Base-by-base conservation (phyloP, 805 yeast species). In the Wickerhamiella allomyrinae region DNA sequence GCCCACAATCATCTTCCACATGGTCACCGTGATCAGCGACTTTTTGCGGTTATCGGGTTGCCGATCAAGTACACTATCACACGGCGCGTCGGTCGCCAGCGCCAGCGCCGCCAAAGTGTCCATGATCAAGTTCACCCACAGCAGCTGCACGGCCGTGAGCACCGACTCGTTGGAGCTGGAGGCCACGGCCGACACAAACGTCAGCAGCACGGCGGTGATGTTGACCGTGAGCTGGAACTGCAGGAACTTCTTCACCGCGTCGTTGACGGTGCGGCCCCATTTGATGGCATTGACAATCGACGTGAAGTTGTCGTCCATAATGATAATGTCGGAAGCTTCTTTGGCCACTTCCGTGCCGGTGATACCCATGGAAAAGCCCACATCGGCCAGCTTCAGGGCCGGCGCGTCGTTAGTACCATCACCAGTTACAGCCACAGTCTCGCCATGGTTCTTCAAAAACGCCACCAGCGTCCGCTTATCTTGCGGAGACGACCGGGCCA, bases 401-500 rank as follows among this genome's bases (percentile, higher is more conserved):
- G 96, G 96, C 0, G 97, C 98, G 69, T 91, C 99, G 60, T 91
- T 91, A 7, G 97, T 89, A 62, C 99, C 99, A 60, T 91, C 99
- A 57, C 98, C 99, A 29, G 99, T 91, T 27, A 89, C 97, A 1
- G 98, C 98, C 39, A 91, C 98, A 27, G 89, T 94, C 56, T 91
- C 96, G 20, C 93, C 94, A 56, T 76, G 69, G 29, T 70, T 67
- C 54, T 79, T 77, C 52, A 91, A 67, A 10, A 86, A 77, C 48
- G 79, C 82, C 27, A 93, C 98, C 36, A 91, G 69, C 22, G 83
- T 65, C 45, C 94, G 69, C 62, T 91, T 91, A 63, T 91, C 99
- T 50, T 89, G 95, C 2, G 99, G 99, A 10, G 93, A 79, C 1
- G 95, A 85, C 56, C 99, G 73, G 1, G 97, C 98, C 52, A 91